Evolutionary conservation across 768 basidiomycete genomes (phyloP), one percentile per base, ranked within the genome.

Genomic region (Tubosaeta sp.): DNA sequence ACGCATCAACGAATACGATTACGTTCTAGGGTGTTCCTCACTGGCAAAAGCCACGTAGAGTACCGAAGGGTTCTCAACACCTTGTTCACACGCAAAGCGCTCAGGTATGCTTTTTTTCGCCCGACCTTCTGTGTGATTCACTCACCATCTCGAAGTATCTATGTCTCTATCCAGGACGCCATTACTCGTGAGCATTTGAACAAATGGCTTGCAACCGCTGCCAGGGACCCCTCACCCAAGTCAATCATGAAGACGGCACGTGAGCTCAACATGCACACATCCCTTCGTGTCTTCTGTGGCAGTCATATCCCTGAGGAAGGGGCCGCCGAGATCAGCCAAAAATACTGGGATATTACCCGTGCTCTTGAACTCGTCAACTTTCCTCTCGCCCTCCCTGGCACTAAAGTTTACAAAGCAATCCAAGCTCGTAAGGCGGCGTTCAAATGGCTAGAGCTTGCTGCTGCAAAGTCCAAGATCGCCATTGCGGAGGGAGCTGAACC

Each of bases 331-430:
- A 94, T 99, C 66, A 87, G 81, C 65, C 85, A 90, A 59, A 93
- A 92, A 66, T 98, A 98, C 74, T 98, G 95, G 95, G 77, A 79
- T 53, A 97, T 99, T 71, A 98, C 97, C 7, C 76, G 83, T 60
- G 91, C 97, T 3, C 86, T 99, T 38, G 92, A 99, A 68, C 87
- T 99, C 50, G 97, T 99, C 76, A 99, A 99, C 76, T 98, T 99
- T 76, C 97, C 97, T 14, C 72, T 98, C 55, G 85, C 95, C 14
- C 63, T 97, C 34, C 97, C 97, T 17, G 97, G 97, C 27, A 98
- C 97, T 35, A 98, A 98, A 67, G 84, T 98, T 50, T 98, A 88
- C 72, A 88, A 84, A 59, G 97, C 95, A 3, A 86, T 93, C 58
- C 85, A 94, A 69, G 88, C 92, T 2, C 85, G 95, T 66, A 97